A percentile compares a stretch with the other conserved stretches of the same genome.
Conservation (phyloP, 768 basidiomycete species). For the Mycena maculata region DNA sequence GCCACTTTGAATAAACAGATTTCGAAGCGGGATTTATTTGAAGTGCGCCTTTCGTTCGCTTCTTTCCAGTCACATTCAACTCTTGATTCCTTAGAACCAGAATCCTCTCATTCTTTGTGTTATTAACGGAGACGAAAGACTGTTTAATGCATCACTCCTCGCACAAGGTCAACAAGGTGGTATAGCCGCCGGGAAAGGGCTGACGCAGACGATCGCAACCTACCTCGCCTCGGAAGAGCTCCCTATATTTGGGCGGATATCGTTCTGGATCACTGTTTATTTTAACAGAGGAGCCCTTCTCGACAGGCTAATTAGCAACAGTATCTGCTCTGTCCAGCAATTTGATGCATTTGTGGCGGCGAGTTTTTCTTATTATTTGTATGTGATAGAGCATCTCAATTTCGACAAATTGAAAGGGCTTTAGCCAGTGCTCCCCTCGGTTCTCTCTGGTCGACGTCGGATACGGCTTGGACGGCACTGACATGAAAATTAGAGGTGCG, state of each 20-base stretch:
- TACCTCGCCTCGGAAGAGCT: constrained; percentile 72
- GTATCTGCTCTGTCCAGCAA: constrained; percentile 72
- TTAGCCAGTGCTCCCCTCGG: constrained; percentile 78
- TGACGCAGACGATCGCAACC: constrained; percentile 77
- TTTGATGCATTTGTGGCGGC: constrained; percentile 75
- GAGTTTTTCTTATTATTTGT: constrained; percentile 29
- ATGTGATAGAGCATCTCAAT: neutral
- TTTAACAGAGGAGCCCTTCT: constrained; percentile 70
- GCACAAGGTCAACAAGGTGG: constrained; percentile 76
- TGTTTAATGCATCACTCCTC: constrained; percentile 72
- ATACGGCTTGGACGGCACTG: constrained; percentile 64
- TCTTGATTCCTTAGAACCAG: constrained; percentile 53
- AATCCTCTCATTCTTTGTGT: constrained; percentile 79
- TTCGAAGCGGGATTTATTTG: constrained; percentile 65
- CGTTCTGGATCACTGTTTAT: constrained; percentile 82
- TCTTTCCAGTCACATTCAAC: neutral
- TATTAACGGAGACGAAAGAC: constrained; percentile 77
- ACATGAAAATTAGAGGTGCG: constrained; percentile 78
- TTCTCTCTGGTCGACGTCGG: constrained; percentile 80
- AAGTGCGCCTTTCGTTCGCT: constrained; percentile 44
- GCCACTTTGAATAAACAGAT: constrained; percentile 74
- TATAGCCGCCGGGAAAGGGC: constrained; percentile 67
- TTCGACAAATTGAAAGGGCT: constrained; percentile 61
- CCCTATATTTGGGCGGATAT: constrained; percentile 70
- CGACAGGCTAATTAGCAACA: constrained; percentile 61